Conservation (phyloP, 2,329 filamentous ascomycete species). For the Knoxdaviesia proteae region DNA sequence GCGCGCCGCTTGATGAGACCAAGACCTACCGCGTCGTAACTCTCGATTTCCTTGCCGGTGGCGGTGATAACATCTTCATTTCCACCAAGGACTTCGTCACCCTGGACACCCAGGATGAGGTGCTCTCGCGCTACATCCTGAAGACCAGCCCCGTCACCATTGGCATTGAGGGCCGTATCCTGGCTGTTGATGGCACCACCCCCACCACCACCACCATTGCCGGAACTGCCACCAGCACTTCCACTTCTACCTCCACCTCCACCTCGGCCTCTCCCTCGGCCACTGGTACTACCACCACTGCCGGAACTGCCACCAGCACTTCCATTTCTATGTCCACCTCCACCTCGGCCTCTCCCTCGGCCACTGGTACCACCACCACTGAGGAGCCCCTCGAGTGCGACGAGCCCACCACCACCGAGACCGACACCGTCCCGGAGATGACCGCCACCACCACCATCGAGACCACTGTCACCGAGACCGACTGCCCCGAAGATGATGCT, state of each 20-base stretch:
- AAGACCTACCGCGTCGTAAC: slow-evolving; percentile 36
- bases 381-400: not conserved
- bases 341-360: not conserved
- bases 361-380: not conserved
- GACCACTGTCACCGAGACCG: not conserved
- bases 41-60: slow-evolving; percentile 39
- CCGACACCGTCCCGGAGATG: not conserved
- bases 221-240: not conserved
- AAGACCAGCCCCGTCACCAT: slow-evolving; percentile 26
- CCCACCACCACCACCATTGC: not conserved
- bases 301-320: not conserved
- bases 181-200: not conserved
- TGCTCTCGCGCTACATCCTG: slow-evolving; percentile 28
- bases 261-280: not conserved
- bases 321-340: not conserved
- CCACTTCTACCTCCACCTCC: not conserved
- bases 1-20: slow-evolving; percentile 18
- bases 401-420: not conserved
- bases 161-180: slow-evolving; percentile 25
- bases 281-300: not conserved
- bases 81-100: slow-evolving; percentile 16
- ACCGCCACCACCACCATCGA: not conserved
- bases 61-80: slow-evolving; percentile 41
- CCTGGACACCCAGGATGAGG: slow-evolving; percentile 32
- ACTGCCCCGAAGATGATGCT: not conserved